phyloP scores from a whole-genome alignment of 2,329 filamentous ascomycete species.

The Diaporthe humulicola region DNA sequence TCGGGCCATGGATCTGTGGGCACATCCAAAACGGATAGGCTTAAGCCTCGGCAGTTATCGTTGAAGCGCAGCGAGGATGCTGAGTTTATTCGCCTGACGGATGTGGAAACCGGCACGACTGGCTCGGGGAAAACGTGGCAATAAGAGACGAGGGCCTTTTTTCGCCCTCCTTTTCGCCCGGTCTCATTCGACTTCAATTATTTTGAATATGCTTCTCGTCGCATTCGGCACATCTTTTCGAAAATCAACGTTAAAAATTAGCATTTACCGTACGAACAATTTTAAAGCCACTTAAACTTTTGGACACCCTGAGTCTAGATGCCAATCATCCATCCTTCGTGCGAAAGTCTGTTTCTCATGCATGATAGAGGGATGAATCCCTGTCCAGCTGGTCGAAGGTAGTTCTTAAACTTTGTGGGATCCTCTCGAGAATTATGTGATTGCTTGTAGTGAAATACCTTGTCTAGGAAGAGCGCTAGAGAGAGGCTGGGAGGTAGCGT shows the following conservation, averaged over 20 bases:
- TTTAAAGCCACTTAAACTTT: not conserved
- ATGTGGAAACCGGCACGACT: conserved; percentile 8
- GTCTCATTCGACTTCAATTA: not conserved
- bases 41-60: not conserved
- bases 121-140: not conserved
- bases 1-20: not conserved
- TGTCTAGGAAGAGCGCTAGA: no score
- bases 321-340: not conserved
- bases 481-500: no score
- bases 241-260: not conserved
- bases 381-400: no score
- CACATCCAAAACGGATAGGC: not conserved
- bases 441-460: not conserved
- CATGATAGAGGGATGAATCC: not conserved
- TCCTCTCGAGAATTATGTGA: no score
- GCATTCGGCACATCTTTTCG: not conserved
- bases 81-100: conserved; percentile 5
- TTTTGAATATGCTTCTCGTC: not conserved
- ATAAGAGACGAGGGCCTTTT: not conserved
- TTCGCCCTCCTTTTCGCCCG: not conserved
- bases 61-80: not conserved
- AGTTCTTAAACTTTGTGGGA: no score
- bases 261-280: not conserved
- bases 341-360: not conserved
- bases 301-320: not conserved